Percentiles rank a stretch among this genome's conserved stretches.
Evolutionary conservation across 306 rosid species (phyloP).

Genomic region (Quercus gilva): DNA sequence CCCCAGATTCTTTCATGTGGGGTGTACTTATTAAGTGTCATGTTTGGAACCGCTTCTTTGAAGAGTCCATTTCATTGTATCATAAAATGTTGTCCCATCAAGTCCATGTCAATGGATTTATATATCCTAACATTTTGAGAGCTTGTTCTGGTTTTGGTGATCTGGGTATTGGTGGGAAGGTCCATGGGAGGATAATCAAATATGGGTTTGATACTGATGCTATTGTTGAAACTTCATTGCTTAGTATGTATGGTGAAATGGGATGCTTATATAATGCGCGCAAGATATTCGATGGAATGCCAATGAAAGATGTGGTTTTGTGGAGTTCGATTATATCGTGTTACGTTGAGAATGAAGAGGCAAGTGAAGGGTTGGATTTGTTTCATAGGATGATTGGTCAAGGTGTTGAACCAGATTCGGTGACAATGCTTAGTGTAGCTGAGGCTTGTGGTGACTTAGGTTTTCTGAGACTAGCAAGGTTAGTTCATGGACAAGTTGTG

Average conservation of each 20-base stretch:
- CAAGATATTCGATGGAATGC: conserved; percentile 71
- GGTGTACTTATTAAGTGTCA: conserved; percentile 71
- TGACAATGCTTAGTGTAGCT: conserved; percentile 51
- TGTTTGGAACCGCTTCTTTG: conserved; percentile 47
- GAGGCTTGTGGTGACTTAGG: conserved; percentile 78
- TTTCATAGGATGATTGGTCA: conserved; percentile 54
- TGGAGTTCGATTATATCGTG: conserved; percentile 71
- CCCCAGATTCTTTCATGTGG: conserved; percentile 85
- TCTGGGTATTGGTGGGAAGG: conserved; percentile 42
- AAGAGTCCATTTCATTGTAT: conserved; percentile 39
- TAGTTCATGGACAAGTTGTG: conserved; percentile 65
- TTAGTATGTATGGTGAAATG: conserved; percentile 61
- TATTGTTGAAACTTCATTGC: conserved; percentile 66
- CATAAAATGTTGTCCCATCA: conserved; percentile 27
- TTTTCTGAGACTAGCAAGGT: conserved; percentile 46
- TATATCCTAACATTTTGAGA: conserved; percentile 72
- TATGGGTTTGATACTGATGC: conserved; percentile 52
- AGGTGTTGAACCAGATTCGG: conserved; percentile 61
- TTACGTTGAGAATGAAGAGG: conserved; percentile 55
- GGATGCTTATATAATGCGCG: conserved; percentile 48
- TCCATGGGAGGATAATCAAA: conserved; percentile 69
- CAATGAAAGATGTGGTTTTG: conserved; percentile 58
- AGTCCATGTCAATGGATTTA: conserved; percentile 33
- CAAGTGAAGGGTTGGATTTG: conserved; percentile 54
- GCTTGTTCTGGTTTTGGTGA: conserved; percentile 60